A percentile compares a stretch with the other conserved stretches of the same genome.
Conservation (phyloP, 306 rosid species). For the Bauhinia variegata region DNA sequence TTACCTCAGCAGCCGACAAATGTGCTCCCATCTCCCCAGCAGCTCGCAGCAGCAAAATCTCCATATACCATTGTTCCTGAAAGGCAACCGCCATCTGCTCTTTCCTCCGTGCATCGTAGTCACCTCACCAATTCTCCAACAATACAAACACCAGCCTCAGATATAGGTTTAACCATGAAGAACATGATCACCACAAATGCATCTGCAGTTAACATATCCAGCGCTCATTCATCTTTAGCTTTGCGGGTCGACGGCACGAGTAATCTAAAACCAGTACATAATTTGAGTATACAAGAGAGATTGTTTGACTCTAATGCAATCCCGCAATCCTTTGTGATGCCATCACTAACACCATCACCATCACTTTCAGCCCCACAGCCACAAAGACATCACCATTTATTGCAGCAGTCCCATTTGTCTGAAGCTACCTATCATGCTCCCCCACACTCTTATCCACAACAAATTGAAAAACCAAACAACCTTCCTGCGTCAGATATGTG, state of each 20-base stretch:
- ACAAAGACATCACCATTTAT: conserved; percentile 45
- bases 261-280: conserved; percentile 47
- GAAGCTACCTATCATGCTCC: conserved; percentile 48
- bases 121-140: conserved; percentile 30
- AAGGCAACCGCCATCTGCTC: conserved; percentile 34
- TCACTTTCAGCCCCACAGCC: conserved; percentile 41
- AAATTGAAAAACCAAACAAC: conserved; percentile 46
- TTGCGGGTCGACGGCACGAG: conserved; percentile 50
- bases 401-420: conserved; percentile 42
- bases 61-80: conserved; percentile 42
- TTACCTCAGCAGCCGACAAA: conserved; percentile 48
- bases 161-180: conserved; percentile 42
- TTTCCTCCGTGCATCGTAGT: conserved; percentile 42
- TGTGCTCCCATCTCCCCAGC: conserved; percentile 23
- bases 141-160: conserved; percentile 44
- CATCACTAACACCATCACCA: conserved; percentile 27
- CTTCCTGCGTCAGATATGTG: conserved; percentile 55
- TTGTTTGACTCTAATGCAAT: conserved; percentile 49
- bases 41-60: too few relatives aligned
- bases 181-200: conserved; percentile 41
- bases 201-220: conserved; percentile 37
- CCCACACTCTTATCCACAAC: conserved; percentile 45
- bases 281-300: conserved; percentile 57
- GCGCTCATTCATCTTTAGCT: conserved; percentile 44
- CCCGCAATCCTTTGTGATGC: conserved; percentile 39